Base-by-base conservation (phyloP, 495 filamentous ascomycete genomes). In the Aspergillus cavernicola region DNA sequence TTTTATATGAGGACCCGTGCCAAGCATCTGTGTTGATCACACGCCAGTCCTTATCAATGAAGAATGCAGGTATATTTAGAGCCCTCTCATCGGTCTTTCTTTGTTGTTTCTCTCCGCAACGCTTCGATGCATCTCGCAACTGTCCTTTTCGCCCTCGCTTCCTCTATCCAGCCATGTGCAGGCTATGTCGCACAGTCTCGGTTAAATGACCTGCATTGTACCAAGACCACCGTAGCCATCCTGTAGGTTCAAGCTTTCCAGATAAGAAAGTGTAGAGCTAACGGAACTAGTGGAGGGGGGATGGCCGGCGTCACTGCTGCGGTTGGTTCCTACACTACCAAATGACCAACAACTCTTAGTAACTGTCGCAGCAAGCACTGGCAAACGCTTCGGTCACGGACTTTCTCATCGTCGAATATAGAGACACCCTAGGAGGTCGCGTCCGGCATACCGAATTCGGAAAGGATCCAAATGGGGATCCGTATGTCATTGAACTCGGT, bases 301-400 rank as follows among this genome's bases (percentile, higher is more conserved):
- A 79, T 83, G 51, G 78, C 86, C 8, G 87, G 87, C 15, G 86
- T 90, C 20, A 84, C 85, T 11, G 86, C 87, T 32, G 86, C 86
- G 29, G 80, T 81, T 61, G 46, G 72, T 63, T n/a, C n/a, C n/a
- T n/a, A n/a, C n/a, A n/a, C n/a, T n/a, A n/a, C n/a, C n/a, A n/a
- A n/a, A n/a, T n/a, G n/a, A n/a, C n/a, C n/a, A n/a, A n/a, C n/a
- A n/a, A n/a, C n/a, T n/a, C n/a, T n/a, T n/a, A n/a, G n/a, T n/a
- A 11, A 66, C 33, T 28, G 7, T 15, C 36, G 19, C 53, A 82
- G 80, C 84, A 88, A 79, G 74, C 85, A 9, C 65, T 90, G 5
- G 66, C 72, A 6, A 85, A 89, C 56, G 75, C 73, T 23, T 87
- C 80, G 4, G 65, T 90, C 6, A 67, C 74, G 24, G 86, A 90